These are phyloP conservation scores for Arctium lappa DNA, from an alignment of 129 eudicot genomes.

Conservation along the genomic window DNA sequence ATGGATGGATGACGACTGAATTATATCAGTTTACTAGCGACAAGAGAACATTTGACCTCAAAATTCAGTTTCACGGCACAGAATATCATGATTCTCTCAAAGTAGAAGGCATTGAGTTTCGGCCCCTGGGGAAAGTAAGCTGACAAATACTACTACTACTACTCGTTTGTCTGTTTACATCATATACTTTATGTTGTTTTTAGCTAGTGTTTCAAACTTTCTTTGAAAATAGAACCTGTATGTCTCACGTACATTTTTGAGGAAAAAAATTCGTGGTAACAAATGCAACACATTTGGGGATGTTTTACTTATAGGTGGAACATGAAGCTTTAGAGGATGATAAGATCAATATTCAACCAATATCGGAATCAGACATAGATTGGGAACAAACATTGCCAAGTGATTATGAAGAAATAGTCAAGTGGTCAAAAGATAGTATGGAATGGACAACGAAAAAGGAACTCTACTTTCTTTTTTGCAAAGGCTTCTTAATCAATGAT, in stretches of 20 bases:
- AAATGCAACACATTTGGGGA: no score
- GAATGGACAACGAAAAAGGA: slow-evolving; percentile 22
- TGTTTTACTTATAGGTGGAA: no score
- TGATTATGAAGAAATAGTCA: neutral
- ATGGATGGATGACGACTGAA: neutral
- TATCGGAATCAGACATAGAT: neutral
- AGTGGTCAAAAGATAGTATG: neutral
- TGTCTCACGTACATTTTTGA: neutral
- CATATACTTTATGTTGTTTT: neutral
- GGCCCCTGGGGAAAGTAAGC: slow-evolving; percentile 5
- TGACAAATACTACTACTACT: neutral
- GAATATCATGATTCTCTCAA: rapidly evolving
- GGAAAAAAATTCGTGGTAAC: no score
- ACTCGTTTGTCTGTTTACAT: neutral
- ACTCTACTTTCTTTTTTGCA: slow-evolving; percentile 8
- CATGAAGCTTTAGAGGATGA: no score
- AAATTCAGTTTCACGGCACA: neutral
- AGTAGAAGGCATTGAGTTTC: slow-evolving; percentile 18
- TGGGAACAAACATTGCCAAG: neutral
- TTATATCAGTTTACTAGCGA: slow-evolving; percentile 16
- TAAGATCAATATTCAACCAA: no score
- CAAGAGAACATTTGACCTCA: neutral
- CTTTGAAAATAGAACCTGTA: no score
- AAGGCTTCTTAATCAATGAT: neutral
- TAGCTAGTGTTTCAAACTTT: neutral